phyloP scores from a whole-genome alignment of 345 rosid genomes.

The Bruguiera parviflora region DNA sequence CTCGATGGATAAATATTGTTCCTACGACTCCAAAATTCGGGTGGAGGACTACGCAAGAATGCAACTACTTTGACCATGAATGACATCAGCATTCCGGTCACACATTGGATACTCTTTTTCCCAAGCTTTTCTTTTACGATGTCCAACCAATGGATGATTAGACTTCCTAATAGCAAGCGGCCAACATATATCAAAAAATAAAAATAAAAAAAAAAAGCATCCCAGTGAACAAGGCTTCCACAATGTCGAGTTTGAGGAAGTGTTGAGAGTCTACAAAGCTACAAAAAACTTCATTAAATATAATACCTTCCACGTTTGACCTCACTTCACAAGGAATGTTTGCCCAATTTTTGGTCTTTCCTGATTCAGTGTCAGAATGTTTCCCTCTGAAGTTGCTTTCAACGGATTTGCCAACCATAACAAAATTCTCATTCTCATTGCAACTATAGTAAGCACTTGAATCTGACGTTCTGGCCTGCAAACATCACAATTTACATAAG shows the following conservation, averaged over 20 bases:
- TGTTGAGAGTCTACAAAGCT: not conserved
- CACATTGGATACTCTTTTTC: constrained; percentile 30
- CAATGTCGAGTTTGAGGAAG: not conserved
- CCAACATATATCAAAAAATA: not conserved
- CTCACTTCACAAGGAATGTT: constrained; percentile 19
- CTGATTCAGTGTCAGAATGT: constrained; percentile 31
- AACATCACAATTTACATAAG: constrained; percentile 5
- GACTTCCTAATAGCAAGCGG: constrained; percentile 36
- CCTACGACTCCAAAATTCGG: constrained; percentile 54
- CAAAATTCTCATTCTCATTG: constrained; percentile 53
- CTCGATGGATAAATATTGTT: constrained; percentile 44
- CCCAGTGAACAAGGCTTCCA: not conserved
- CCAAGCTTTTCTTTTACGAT: constrained; percentile 43
- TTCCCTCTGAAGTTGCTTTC: constrained; percentile 27
- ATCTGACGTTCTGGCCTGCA: constrained; percentile 55
- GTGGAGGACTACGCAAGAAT: constrained; percentile 33
- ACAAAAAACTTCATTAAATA: not conserved
- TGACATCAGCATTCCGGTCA: constrained; percentile 37
- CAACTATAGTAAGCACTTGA: constrained; percentile 67
- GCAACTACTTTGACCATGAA: constrained; percentile 48
- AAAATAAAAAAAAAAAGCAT: not conserved
- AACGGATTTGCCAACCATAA: constrained; percentile 32
- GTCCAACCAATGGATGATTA: constrained; percentile 40
- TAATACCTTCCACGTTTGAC: constrained; percentile 38
- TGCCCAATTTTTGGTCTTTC: constrained; percentile 17